Evolutionary conservation across 73 alveolate species (phyloP), one percentile per base, ranked within the genome.

Genomic region (Paraurostyla sp.): DNA sequence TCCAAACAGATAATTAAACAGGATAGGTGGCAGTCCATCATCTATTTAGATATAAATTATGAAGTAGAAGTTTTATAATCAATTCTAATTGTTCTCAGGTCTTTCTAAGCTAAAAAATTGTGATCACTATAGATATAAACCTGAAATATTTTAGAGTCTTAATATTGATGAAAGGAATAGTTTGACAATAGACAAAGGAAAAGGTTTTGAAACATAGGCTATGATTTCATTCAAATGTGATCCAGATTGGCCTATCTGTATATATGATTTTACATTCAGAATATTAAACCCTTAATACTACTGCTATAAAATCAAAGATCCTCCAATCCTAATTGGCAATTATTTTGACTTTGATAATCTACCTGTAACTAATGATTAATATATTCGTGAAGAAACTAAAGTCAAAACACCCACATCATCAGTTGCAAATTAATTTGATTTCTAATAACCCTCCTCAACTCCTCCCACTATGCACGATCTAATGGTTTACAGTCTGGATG

Each of bases 241-340:
- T 40, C 20, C 27, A 6, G 41, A 18, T 15, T 81, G 91, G 91
- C 91, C 91, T 3, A 41, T 81, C 15, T 81, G 91, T 32, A 18
- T 81, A 18, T 56, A 40, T 38, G 91, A 81, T 59, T 81, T 81
- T 38, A 41, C 82, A 6, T 57, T 38, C 41, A 81, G 41, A 45
- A 23, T 40, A 15, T 15, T 9, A 16, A 6, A 7, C 36, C 2
- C 48, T 35, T 16, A 81, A 15, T 81, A 13, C 83, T 58, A 57
- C 7, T 51, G 89, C 45, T 78, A n/a, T 54, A 78, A 33, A 54
- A 20, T 11, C 0, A 20, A 58, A 4, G 16, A 32, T 4, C 7
- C 32, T 9, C 76, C 38, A 0, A 18, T 23, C 45, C 32, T 78
- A 7, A 35, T 51, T 13, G 35, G 13, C 25, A 35, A 49, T 43